Percentiles rank a stretch among this genome's conserved stretches.
These are phyloP conservation scores for Boletus vinaceobasis DNA, from an alignment of 768 basidiomycete species.

Conservation along the genomic window DNA sequence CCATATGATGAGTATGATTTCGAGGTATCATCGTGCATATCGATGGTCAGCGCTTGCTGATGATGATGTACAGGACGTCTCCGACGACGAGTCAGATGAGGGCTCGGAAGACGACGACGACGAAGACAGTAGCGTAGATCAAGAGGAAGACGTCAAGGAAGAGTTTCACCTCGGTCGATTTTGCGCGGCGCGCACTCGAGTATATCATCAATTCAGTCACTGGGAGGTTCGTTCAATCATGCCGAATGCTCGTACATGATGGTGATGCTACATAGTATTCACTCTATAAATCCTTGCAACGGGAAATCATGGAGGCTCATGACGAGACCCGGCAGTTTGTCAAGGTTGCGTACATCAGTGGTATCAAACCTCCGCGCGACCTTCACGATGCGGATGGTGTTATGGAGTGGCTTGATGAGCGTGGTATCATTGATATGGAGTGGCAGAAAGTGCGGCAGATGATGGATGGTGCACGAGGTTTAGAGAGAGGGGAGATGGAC, in stretches of 20 bases:
- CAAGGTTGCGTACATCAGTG: conserved; percentile 53
- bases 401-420: conserved; percentile 76
- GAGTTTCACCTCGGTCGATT: conserved; percentile 74
- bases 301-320: conserved; percentile 57
- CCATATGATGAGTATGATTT: conserved; percentile 75
- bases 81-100: conserved; percentile 23
- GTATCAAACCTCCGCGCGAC: conserved; percentile 60
- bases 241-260: background rate
- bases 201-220: conserved; percentile 72
- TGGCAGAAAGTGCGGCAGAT: conserved; percentile 69
- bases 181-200: conserved; percentile 64
- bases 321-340: conserved; percentile 47
- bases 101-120: conserved; percentile 25
- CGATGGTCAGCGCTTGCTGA: background rate
- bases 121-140: background rate
- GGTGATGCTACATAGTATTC: conserved; percentile 45
- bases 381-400: conserved; percentile 71
- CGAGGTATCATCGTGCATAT: conserved; percentile 39
- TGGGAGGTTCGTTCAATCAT: conserved; percentile 65
- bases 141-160: conserved; percentile 13
- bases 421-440: conserved; percentile 61
- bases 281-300: conserved; percentile 55
- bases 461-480: conserved; percentile 68
- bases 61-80: conserved; percentile 11
- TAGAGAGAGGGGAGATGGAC: conserved; percentile 54